A percentile compares a stretch with the other conserved stretches of the same genome.
Evolutionary conservation across 305 asterid genomes (phyloP).

Genomic region (Solanum aculeatissimum): DNA sequence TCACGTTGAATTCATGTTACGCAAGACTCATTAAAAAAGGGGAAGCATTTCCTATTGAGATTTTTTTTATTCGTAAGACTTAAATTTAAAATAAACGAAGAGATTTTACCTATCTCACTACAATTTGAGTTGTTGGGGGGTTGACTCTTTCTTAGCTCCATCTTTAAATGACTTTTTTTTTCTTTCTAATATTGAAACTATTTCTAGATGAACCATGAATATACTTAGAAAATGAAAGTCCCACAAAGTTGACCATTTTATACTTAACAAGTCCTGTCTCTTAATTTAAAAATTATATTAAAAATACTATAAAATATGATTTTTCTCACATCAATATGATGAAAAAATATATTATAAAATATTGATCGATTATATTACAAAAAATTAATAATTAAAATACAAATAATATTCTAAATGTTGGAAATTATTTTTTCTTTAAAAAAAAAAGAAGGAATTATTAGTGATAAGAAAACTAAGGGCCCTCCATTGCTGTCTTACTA

Average conservation of each 20-base stretch:
- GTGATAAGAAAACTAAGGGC: background rate
- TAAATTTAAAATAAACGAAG: background rate
- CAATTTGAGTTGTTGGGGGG: too few species aligned
- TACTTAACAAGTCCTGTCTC: too few species aligned
- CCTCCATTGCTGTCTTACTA: background rate
- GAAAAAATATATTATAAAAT: background rate
- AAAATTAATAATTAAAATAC: background rate
- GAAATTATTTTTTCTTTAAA: background rate
- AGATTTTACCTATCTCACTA: background rate
- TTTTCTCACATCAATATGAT: background rate
- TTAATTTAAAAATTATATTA: too few species aligned
- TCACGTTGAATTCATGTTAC: background rate
- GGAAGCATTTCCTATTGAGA: background rate
- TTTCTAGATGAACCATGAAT: background rate
- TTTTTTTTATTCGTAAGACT: background rate
- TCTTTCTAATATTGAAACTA: background rate
- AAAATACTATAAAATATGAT: too few species aligned
- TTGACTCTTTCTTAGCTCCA: background rate
- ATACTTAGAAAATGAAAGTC: background rate
- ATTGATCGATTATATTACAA: background rate
- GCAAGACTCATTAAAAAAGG: too few species aligned
- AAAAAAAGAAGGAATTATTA: background rate
- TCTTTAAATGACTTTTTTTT: background rate
- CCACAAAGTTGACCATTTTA: background rate
- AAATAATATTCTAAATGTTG: background rate